Conservation (phyloP, 192 early-diverging fungal genomes). For the Ambispora gerdemannii region DNA sequence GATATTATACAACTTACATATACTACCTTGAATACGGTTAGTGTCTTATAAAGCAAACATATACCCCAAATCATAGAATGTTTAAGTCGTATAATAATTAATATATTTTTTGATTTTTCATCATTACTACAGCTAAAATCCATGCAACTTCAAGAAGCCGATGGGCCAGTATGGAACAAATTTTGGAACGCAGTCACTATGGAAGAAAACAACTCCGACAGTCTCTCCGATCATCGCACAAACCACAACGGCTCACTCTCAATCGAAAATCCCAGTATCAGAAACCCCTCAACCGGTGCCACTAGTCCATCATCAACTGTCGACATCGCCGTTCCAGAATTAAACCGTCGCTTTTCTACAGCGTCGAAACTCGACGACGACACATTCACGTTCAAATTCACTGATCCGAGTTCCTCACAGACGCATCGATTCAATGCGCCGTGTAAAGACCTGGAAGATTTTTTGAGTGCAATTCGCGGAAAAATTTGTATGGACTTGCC, state of each 20-base stretch:
- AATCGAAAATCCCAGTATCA: neutral
- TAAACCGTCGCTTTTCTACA: neutral
- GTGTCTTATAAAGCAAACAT: too few species aligned
- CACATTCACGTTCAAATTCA: slow-evolving; percentile 60
- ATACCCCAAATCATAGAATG: too few species aligned
- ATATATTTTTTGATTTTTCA: slow-evolving; percentile 16
- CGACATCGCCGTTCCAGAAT: neutral
- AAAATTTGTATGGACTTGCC: slow-evolving; percentile 47
- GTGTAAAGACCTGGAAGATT: slow-evolving; percentile 45
- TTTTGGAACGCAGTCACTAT: slow-evolving; percentile 42
- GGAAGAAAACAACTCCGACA: slow-evolving; percentile 40
- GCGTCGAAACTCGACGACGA: slow-evolving; percentile 29
- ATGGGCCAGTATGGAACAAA: slow-evolving; percentile 45
- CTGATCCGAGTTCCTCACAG: slow-evolving; percentile 51
- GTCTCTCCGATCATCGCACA: slow-evolving; percentile 34
- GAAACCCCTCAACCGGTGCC: slow-evolving; percentile 3
- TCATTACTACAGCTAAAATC: neutral
- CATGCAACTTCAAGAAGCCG: slow-evolving; percentile 25
- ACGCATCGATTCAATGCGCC: slow-evolving; percentile 64
- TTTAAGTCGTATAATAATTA: too few species aligned
- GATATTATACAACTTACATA: slow-evolving; percentile 80
- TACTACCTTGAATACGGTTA: slow-evolving; percentile 72
- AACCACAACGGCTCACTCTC: neutral
- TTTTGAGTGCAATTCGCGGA: slow-evolving; percentile 52
- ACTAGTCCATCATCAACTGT: slow-evolving; percentile 31